phyloP scores from a whole-genome alignment of 805 yeast species.

The Pichia rugopelliculosa region DNA sequence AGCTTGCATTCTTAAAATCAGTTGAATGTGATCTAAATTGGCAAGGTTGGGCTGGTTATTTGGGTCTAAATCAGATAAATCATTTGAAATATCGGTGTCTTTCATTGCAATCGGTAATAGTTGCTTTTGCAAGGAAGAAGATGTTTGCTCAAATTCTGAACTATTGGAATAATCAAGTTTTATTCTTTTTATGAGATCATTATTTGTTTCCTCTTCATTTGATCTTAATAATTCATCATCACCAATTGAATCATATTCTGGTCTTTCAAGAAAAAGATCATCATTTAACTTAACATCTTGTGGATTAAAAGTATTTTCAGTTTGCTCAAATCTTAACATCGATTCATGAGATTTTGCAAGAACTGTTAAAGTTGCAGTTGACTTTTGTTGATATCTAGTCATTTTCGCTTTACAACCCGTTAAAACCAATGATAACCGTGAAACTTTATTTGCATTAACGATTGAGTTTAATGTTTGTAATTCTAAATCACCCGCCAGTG shows the following conservation, averaged over 20 bases:
- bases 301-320: slow-evolving; percentile 32
- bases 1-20: slow-evolving; percentile 59
- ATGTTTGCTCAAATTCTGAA: not conserved
- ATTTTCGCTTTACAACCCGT: slow-evolving; percentile 87
- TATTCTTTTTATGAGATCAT: slow-evolving; percentile 32
- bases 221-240: slow-evolving; percentile 34
- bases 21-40: slow-evolving; percentile 65
- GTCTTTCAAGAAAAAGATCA: slow-evolving; percentile 70
- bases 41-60: slow-evolving; percentile 71
- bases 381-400: slow-evolving; percentile 70
- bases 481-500: slow-evolving; percentile 58
- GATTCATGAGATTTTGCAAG: slow-evolving; percentile 51
- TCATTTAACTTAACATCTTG: slow-evolving; percentile 60
- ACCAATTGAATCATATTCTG: slow-evolving; percentile 57
- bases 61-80: slow-evolving; percentile 56
- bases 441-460: slow-evolving; percentile 46
- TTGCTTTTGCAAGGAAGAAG: slow-evolving; percentile 26
- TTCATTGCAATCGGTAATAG: slow-evolving; percentile 57
- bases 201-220: slow-evolving; percentile 7
- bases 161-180: slow-evolving; percentile 31
- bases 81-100: slow-evolving; percentile 56
- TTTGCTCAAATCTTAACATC: slow-evolving; percentile 13
- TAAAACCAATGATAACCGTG: slow-evolving; percentile 55
- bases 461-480: slow-evolving; percentile 50
- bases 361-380: slow-evolving; percentile 67